Base-by-base conservation (phyloP, 768 basidiomycete genomes). In the Pleurotus pulmonarius region DNA sequence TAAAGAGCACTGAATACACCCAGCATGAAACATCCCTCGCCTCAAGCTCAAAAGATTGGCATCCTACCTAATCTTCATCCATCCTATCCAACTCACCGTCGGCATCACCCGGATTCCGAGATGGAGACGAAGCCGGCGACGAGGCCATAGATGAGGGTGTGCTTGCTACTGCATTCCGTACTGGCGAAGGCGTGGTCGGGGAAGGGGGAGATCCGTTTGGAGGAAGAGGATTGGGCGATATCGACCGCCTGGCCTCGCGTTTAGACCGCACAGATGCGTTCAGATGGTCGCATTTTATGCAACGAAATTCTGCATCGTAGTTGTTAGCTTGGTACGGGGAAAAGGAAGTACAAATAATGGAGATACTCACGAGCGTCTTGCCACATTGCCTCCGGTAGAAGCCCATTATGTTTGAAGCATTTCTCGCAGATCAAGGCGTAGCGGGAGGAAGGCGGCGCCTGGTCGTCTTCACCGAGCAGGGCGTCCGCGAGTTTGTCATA, bases 391-490 rank as follows among this genome's bases (percentile, higher is more conserved):
- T 92, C 92, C 64, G 87, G 86, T 8, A 92, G 90, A 2, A 97
- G 77, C 3, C 94, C 94, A 59, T 96, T 96, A 66, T 95, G 94
- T 18, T 83, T 72, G 64, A 90, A 95, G 65, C 94, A 96, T 59
- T 83, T 85, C 61, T 86, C 85, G 70, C 94, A 96, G 46, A 96
- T 94, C 48, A 95, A 80, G 2, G 94, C 94, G 63, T 92, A 96
- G 56, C 80, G 79, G 34, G 65, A 82, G 67, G 67, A 76, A 63
- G 64, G 81, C 59, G 80, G 73, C 25, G 71, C 73, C 20, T 69
- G 60, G 55, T 89, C 87, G 47, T 90, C 89, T 51, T 92, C 91
- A 15, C 93, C 93, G 2, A 95, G 77, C 44, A 96, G 75, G 3
- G 87, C 88, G 67, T 95, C 94, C 0, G 92, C 94, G 22, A 95